Base-by-base conservation (phyloP, 2,329 filamentous ascomycete species). In the Mycosphaerelloides madeirae region DNA sequence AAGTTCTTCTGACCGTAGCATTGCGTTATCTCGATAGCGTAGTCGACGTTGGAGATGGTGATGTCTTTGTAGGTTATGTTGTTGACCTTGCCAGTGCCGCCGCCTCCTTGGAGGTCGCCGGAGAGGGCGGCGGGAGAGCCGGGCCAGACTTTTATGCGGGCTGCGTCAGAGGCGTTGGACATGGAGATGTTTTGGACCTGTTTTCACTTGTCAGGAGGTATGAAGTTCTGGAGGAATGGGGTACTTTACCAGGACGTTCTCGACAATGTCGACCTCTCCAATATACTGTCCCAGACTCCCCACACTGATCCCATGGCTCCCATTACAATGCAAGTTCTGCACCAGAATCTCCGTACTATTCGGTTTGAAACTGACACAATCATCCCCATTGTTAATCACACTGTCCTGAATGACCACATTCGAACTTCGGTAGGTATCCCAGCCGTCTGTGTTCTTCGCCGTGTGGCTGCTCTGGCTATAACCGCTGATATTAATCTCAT, bases 91-190 rank as follows among this genome's bases (percentile, higher is more conserved):
- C 83, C 80, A 4, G 64, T 65, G 29, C 81, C 81, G 14, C 81
- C 82, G n/a, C 82, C 81, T 6, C 82, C 83, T 55, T 80, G 77
- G 0, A 84, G 72, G 43, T 81, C 77, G 14, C 74, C 77, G 14
- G 77, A 77, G 3, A 83, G 65, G 0, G 74, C 73, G 2, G 76
- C 73, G 3, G 71, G 56, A 14, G 73, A 57, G 28, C 80, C 80
- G 0, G 83, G 81, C 83, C 83, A 87, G 43, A 85, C 82, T 65
- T 87, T 87, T 68, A 87, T 85, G 47, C 83, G 78, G 0, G 83
- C 83, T 22, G 80, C 82, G 52, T 85, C 79, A 41, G 76, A 69
- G 2, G 59, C 60, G 45, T 71, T 67, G 55, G 65, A 60, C 65
- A 66, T 62, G 42, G 47, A 57, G 48, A 65, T 53, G 48, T 67